These are phyloP conservation scores for Solanum pinnatisectum DNA, from an alignment of 257 asterid genomes.

Conservation along the genomic window DNA sequence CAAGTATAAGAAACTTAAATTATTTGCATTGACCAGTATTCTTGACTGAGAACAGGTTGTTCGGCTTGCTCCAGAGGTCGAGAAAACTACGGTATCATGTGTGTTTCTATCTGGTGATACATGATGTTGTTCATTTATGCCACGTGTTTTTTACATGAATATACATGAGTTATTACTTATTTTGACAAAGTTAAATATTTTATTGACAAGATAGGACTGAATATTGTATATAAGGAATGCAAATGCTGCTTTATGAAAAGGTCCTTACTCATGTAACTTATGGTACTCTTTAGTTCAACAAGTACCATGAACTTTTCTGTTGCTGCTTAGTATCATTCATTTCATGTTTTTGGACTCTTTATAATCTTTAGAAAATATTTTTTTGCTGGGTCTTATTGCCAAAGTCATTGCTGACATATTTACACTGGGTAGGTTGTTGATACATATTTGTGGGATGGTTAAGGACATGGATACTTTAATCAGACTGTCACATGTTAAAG, in stretches of 20 bases:
- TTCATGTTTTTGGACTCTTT: background rate
- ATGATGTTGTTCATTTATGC: background rate
- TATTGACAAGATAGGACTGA: background rate
- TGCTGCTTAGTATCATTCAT: background rate
- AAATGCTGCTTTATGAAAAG: background rate
- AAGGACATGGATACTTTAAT: background rate
- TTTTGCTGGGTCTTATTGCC: background rate
- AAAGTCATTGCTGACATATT: background rate
- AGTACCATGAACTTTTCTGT: background rate
- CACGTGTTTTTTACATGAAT: background rate
- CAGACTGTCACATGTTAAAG: background rate
- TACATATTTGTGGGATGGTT: background rate
- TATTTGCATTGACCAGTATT: background rate
- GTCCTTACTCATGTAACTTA: background rate
- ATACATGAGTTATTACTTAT: background rate
- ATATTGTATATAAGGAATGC: background rate
- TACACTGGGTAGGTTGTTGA: background rate
- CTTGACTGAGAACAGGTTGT: constrained; percentile 34
- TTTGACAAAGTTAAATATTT: background rate
- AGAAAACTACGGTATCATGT: constrained; percentile 57
- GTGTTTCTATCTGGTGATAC: constrained; percentile 4
- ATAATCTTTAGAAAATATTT: background rate
- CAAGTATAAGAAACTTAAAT: background rate
- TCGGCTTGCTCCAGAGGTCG: constrained; percentile 52
- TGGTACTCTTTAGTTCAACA: background rate